Percentiles rank a stretch among this genome's conserved stretches.
phyloP scores from a whole-genome alignment of 441 rosid genomes.

The Adansonia grandidieri region DNA sequence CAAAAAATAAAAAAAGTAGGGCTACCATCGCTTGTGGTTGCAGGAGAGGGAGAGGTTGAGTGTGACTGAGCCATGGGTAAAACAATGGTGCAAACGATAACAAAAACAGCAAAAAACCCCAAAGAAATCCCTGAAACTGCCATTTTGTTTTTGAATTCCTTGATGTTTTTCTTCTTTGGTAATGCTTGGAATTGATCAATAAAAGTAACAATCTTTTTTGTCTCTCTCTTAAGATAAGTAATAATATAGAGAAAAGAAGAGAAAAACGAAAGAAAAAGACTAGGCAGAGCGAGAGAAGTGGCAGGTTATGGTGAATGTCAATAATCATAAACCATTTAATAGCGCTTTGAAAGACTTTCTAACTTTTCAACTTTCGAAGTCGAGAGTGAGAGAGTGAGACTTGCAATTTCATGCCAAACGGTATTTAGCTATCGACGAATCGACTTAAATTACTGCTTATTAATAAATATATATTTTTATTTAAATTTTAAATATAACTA shows the following conservation, averaged over 20 bases:
- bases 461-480: too few relatives aligned
- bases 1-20: neutral
- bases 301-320: conserved; percentile 16
- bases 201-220: neutral
- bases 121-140: conserved; percentile 45
- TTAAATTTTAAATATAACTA: too few relatives aligned
- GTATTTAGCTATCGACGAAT: too few relatives aligned
- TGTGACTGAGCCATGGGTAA: conserved; percentile 60
- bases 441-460: too few relatives aligned
- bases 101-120: conserved; percentile 34
- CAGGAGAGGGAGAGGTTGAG: conserved; percentile 64
- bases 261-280: conserved; percentile 9
- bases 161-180: neutral
- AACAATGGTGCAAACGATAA: conserved; percentile 46
- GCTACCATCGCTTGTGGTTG: conserved; percentile 75
- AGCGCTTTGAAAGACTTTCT: neutral
- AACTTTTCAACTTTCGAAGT: neutral
- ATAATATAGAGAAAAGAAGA: neutral
- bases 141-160: conserved; percentile 29
- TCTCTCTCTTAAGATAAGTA: neutral
- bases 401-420: too few relatives aligned
- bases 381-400: neutral
- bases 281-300: conserved; percentile 26
- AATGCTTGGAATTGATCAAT: neutral
- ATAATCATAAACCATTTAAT: conserved; percentile 5